Evolutionary conservation across 257 asterid species (phyloP).

Genomic region (Solanum sitiens): DNA sequence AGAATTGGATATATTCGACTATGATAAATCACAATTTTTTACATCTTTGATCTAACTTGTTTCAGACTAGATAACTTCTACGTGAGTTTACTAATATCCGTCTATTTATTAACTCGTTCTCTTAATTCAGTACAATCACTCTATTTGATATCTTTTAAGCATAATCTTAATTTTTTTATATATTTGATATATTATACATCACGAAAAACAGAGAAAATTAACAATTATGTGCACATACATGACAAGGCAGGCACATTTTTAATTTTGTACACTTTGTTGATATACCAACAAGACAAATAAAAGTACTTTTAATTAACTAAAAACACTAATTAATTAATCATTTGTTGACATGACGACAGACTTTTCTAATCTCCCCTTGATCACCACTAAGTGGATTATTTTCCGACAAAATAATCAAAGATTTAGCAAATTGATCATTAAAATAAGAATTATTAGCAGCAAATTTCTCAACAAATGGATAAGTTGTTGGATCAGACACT

Average conservation of each 20-base stretch:
- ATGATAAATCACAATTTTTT: background rate
- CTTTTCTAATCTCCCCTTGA: slow-evolving; percentile 56
- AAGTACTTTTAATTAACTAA: background rate
- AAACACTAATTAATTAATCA: background rate
- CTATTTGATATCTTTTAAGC: background rate
- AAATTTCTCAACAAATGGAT: slow-evolving; percentile 65
- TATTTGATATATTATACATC: background rate
- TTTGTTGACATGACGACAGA: slow-evolving; percentile 49
- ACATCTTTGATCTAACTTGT: background rate
- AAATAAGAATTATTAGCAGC: slow-evolving; percentile 63
- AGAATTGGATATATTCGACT: background rate
- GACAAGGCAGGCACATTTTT: background rate
- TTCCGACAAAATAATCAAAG: slow-evolving; percentile 50
- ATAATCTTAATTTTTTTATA: background rate
- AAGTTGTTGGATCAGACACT: slow-evolving; percentile 43
- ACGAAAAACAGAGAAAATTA: background rate
- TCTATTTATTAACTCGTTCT: background rate
- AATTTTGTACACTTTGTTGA: background rate
- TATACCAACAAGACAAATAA: background rate
- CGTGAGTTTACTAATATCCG: rapidly evolving
- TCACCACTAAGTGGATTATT: slow-evolving; percentile 48
- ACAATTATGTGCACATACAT: background rate
- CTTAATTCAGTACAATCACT: background rate
- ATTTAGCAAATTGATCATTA: slow-evolving; percentile 50
- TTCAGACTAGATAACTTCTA: background rate